A percentile compares a stretch with the other conserved stretches of the same genome.
These are phyloP conservation scores for Thinopyrum obtusiflorum DNA, from an alignment of 202 grass and related monocot genomes.

Conservation along the genomic window DNA sequence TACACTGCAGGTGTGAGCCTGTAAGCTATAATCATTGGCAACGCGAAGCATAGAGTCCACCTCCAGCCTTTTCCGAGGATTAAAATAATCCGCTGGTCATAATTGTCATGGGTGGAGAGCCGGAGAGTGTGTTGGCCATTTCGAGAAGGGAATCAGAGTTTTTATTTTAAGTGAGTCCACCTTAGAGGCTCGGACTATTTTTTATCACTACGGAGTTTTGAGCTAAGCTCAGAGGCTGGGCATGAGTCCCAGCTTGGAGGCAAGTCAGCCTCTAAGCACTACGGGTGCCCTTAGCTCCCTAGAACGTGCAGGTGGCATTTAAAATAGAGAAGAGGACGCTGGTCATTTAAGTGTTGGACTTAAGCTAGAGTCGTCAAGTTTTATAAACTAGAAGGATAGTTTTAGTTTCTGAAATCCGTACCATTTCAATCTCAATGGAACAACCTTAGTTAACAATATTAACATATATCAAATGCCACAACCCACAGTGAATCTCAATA, in stretches of 20 bases:
- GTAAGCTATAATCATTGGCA: too few species aligned
- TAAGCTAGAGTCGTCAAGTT: background rate
- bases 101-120: background rate
- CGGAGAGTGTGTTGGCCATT: background rate
- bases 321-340: background rate
- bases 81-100: background rate
- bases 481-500: background rate
- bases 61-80: background rate
- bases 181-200: background rate
- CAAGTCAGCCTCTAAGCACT: background rate
- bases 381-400: constrained; percentile 29
- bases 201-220: background rate
- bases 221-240: background rate
- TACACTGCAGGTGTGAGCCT: background rate
- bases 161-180: background rate
- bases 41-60: background rate
- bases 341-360: background rate
- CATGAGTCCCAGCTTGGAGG: background rate
- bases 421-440: background rate
- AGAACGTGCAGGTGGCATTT: background rate
- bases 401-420: background rate
- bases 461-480: background rate
- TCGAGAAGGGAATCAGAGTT: background rate
- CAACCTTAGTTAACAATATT: background rate
- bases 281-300: background rate